Evolutionary conservation across 352 stramenopile species (phyloP).

Genomic region (Pythium brassicae): DNA sequence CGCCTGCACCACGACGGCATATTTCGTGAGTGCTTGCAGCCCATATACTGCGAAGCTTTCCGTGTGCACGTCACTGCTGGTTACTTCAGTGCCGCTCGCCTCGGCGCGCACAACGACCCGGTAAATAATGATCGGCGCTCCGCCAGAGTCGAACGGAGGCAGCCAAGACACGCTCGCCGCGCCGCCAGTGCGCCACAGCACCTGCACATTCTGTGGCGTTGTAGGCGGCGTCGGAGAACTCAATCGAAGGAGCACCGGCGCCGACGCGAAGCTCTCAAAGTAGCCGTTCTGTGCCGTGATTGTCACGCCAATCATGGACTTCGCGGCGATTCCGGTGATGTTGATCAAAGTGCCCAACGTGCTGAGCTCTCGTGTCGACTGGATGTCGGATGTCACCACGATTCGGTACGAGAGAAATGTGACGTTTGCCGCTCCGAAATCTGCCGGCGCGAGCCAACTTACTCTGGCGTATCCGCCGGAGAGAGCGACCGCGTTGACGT

Average conservation of each 20-base stretch:
- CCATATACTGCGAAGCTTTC: constrained; percentile 19
- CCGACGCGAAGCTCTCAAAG: constrained; percentile 14
- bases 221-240: constrained; percentile 26
- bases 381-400: constrained; percentile 15
- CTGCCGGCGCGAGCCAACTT: constrained; percentile 27
- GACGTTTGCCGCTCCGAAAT: constrained; percentile 26
- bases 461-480: constrained; percentile 29
- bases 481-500: constrained; percentile 8
- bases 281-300: constrained; percentile 26
- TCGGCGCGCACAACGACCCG: constrained; percentile 17
- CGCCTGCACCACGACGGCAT: constrained; percentile 27
- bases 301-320: constrained; percentile 24
- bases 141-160: constrained; percentile 36
- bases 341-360: constrained; percentile 14
- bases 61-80: constrained; percentile 5
- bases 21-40: constrained; percentile 24
- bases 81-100: neutral
- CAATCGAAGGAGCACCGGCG: constrained; percentile 16
- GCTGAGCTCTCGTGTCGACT: constrained; percentile 8
- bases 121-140: constrained; percentile 29
- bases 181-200: constrained; percentile 32
- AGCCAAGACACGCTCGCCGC: constrained; percentile 40
- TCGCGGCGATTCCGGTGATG: constrained; percentile 22
- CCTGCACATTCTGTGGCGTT: constrained; percentile 12
- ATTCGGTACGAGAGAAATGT: constrained; percentile 26